Evolutionary conservation across 2,329 filamentous ascomycete species (phyloP), one percentile per base, ranked within the genome.

Genomic region (Verticillium longisporum): DNA sequence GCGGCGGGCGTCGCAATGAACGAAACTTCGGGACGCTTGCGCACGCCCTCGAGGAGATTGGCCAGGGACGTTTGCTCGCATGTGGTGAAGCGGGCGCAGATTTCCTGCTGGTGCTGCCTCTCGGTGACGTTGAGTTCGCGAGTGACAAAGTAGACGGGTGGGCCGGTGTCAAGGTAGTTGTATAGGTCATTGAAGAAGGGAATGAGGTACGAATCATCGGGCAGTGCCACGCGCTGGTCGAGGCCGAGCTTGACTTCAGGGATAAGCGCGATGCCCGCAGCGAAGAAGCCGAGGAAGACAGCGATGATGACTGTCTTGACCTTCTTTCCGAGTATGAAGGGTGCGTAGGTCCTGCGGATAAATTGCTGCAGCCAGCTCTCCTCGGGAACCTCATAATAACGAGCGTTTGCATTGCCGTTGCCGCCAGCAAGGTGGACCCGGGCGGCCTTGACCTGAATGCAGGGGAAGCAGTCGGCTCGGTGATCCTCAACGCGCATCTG

Each of bases 101-200:
- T 82, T 64, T 96, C 87, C 71, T 90, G 89, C 73, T 99, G 96
- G 63, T 91, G 85, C 37, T 78, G 70, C 36, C 92, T 83, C 63
- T 90, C 77, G 0, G 94, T 96, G 15, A 88, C 83, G 68, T 98
- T 95, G 55, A 95, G 80, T 57, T 89, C 84, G 21, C 88, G 86
- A 2, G 93, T 92, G 55, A 99, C 92, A 73, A 99, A 99, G 74
- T 98, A 99, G 7, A 99, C 92, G 0, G 95, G 95, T 57, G 95
- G 94, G 0, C 95, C 96, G 15, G 88, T 88, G 63, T 93, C 90
- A 68, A 98, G 89, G 72, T 99, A 99, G 62, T 87, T 87, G 72
- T 97, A 96, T 34, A 99, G 80, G 72, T 99, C 95, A 70, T 98
- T 92, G 76, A 99, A 99, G 74, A 97, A 99, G 10, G 90, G 86